Evolutionary conservation across 2,329 filamentous ascomycete genomes (phyloP).

Genomic region (Diaporthe velutina): DNA sequence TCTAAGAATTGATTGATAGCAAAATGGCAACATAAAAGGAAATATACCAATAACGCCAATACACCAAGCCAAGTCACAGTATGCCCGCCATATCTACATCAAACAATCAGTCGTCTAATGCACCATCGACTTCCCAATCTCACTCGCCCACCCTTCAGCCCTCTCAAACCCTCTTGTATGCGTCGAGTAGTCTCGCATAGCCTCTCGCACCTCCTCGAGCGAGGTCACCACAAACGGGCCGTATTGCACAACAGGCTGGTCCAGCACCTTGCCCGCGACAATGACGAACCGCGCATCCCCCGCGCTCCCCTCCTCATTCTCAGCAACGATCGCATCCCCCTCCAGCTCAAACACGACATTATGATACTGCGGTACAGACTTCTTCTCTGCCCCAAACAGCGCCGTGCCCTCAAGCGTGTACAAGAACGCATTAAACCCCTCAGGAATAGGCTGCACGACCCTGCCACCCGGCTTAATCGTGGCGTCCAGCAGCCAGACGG

Average conservation of each 20-base stretch:
- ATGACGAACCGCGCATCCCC: slow-evolving; percentile 74
- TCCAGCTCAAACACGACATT: slow-evolving; percentile 89
- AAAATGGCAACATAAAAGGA: background rate
- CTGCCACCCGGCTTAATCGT: slow-evolving; percentile 83
- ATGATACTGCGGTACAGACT: slow-evolving; percentile 77
- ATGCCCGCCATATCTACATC: background rate
- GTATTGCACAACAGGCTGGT: slow-evolving; percentile 86
- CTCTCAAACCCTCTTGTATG: slow-evolving; percentile 84
- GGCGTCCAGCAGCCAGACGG: slow-evolving; percentile 95
- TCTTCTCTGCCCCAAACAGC: slow-evolving; percentile 67
- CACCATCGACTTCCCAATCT: slow-evolving; percentile 85
- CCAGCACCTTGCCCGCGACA: slow-evolving; percentile 82
- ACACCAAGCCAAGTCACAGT: background rate
- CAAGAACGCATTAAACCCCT: slow-evolving; percentile 89
- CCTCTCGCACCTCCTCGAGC: slow-evolving; percentile 80
- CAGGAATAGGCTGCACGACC: slow-evolving; percentile 80
- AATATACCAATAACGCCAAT: background rate
- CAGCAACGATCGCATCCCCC: slow-evolving; percentile 81
- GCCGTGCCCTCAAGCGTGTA: slow-evolving; percentile 85
- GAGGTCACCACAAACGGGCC: slow-evolving; percentile 85
- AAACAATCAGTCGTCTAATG: slow-evolving; percentile 43
- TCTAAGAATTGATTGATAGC: background rate
- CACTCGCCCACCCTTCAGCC: slow-evolving; percentile 82
- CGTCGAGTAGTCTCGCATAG: slow-evolving; percentile 80
- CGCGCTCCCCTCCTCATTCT: slow-evolving; percentile 75